Base-by-base conservation (phyloP, 2,329 filamentous ascomycete genomes). In the Aaosphaeria pasadenensis region DNA sequence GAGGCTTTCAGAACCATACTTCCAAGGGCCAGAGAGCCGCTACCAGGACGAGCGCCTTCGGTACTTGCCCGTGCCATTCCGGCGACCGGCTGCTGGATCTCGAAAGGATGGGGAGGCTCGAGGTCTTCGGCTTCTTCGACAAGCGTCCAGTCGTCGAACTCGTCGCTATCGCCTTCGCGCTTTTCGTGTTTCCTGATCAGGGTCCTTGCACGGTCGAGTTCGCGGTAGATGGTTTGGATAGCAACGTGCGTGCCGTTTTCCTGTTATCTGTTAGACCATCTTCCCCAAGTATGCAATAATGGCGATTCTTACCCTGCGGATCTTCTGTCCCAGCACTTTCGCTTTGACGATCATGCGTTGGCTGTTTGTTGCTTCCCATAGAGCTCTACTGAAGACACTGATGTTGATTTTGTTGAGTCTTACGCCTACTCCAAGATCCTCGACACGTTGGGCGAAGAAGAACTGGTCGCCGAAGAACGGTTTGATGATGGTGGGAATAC, bases 391-490 rank as follows among this genome's bases (percentile, higher is more conserved):
- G 59, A 99, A 92, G 35, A 86, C 82, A 55, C 83, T 87, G n/a
- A 89, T 86, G 24, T 94, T 95, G 75, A 96, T 84, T 70, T 89
- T 94, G 75, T 88, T 91, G 59, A 99, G 78, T 63, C 86, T 89
- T 17, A 96, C 85, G 0, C 94, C 94, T 2, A 97, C 94, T 0
- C 94, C 92, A 5, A 99, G 77, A 62, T 97, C 92, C 68, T 97
- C 91, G 1, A 97, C 88, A 4, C 94, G 82, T 30, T 80, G 83
- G 5, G 91, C 94, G 60, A 95, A 97, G 77, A 99, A 99, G 77
- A 88, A 96, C 66, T 99, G 94, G 61, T 99, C 94, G 5, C 94
- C 94, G 64, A 99, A 99, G 76, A 97, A 99, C 0, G 94, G 94
- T 52, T 92, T 89, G 64, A 97, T 88, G 54, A 99, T 91, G 0